Evolutionary conservation across 306 rosid genomes (phyloP).

Genomic region (Rubus idaeus): DNA sequence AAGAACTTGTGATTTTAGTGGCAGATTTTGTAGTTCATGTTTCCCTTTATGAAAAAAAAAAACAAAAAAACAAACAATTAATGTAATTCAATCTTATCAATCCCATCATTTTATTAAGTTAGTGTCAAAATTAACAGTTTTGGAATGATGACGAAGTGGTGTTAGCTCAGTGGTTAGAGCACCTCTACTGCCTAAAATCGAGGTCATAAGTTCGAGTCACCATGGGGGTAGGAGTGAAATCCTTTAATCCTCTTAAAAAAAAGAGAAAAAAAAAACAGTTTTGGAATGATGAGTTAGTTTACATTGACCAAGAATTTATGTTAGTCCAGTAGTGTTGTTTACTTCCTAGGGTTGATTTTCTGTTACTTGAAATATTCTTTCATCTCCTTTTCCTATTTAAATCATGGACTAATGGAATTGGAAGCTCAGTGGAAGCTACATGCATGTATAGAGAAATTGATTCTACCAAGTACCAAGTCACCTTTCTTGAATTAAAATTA

Average conservation of each 20-base stretch:
- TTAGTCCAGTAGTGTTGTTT: background rate
- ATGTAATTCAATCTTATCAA: background rate
- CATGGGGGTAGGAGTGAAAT: too few species aligned
- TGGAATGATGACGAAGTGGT: background rate
- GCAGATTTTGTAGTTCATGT: background rate
- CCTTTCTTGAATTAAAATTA: constrained; percentile 11
- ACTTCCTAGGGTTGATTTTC: constrained; percentile 3
- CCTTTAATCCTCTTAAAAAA: too few species aligned
- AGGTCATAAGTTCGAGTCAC: too few species aligned
- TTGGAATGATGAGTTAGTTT: background rate
- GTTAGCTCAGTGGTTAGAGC: too few species aligned
- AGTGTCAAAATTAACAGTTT: background rate
- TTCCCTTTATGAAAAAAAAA: background rate
- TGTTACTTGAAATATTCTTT: background rate
- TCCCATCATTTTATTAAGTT: background rate
- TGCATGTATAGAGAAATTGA: constrained; percentile 23
- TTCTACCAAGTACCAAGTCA: background rate
- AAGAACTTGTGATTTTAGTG: background rate
- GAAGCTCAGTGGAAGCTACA: constrained; percentile 39
- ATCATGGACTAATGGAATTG: constrained; percentile 1
- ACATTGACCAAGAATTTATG: constrained; percentile 12
- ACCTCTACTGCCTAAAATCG: too few species aligned
- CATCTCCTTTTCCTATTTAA: background rate
- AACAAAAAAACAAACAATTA: background rate
- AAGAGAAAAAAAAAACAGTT: too few species aligned